Evolutionary conservation across 495 filamentous ascomycete species (phyloP).

Genomic region (Penicillium samsonianum): DNA sequence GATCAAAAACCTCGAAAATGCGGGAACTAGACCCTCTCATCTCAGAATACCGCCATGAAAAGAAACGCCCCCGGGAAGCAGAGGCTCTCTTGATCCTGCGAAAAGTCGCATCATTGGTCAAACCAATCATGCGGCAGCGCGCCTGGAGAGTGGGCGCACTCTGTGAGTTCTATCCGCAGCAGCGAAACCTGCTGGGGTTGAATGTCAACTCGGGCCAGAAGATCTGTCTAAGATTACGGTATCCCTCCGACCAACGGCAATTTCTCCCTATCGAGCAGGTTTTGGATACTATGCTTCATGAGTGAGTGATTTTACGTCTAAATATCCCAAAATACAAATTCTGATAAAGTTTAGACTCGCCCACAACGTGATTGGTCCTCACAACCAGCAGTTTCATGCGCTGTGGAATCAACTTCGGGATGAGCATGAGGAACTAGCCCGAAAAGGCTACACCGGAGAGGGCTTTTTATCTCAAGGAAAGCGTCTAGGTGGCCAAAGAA

Average conservation of each 20-base stretch:
- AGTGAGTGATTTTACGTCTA: slow-evolving; percentile 47
- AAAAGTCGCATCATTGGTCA: slow-evolving; percentile 86
- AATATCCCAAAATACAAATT: not conserved
- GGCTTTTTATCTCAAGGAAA: slow-evolving; percentile 79
- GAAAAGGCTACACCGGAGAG: slow-evolving; percentile 90
- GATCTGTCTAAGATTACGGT: slow-evolving; percentile 82
- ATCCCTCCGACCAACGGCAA: slow-evolving; percentile 69
- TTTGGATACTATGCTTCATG: slow-evolving; percentile 92
- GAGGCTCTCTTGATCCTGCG: slow-evolving; percentile 82
- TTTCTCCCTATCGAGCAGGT: slow-evolving; percentile 82
- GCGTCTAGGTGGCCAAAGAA: slow-evolving; percentile 65
- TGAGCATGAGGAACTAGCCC: slow-evolving; percentile 71
- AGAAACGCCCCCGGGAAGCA: slow-evolving; percentile 65
- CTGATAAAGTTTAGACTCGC: slow-evolving; percentile 53
- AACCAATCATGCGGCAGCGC: slow-evolving; percentile 90
- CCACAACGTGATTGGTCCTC: slow-evolving; percentile 83
- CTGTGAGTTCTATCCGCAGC: slow-evolving; percentile 79
- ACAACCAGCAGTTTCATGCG: slow-evolving; percentile 78
- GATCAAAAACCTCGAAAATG: slow-evolving; percentile 43
- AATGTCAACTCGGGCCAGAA: slow-evolving; percentile 76
- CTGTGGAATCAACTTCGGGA: slow-evolving; percentile 87
- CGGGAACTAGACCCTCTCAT: slow-evolving; percentile 69
- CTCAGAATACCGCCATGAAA: slow-evolving; percentile 76
- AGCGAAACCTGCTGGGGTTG: slow-evolving; percentile 75
- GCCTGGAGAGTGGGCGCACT: slow-evolving; percentile 79